phyloP scores from a whole-genome alignment of 1,139 yeast genomes.

The Taiozyma sp. region DNA sequence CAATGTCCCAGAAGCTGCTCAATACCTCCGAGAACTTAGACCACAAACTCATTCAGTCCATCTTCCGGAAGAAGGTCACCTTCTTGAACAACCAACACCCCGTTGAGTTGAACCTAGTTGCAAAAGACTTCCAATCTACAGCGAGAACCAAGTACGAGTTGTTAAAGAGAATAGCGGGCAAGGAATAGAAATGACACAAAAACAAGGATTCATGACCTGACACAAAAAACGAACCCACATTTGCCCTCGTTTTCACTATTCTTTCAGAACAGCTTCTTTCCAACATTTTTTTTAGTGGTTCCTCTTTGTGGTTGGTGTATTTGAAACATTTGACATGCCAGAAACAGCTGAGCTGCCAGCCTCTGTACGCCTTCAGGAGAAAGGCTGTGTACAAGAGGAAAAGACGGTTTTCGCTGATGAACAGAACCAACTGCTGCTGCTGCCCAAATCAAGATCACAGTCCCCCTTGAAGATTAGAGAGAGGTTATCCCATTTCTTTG shows the following conservation, averaged over 20 bases:
- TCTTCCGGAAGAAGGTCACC: conserved; percentile 1
- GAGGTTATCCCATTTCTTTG: background rate
- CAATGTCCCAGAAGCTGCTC: background rate
- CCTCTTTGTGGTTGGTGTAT: background rate
- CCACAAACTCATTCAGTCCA: conserved; percentile 5
- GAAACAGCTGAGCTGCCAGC: background rate
- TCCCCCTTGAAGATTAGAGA: background rate
- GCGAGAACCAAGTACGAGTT: background rate
- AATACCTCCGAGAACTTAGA: conserved; percentile 11
- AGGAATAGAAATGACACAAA: background rate
- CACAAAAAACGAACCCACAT: background rate
- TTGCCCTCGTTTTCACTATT: background rate
- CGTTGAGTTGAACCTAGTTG: background rate
- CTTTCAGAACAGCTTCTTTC: background rate
- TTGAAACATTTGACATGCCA: background rate
- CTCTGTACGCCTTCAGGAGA: background rate
- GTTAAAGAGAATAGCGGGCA: background rate
- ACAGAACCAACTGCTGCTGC: background rate
- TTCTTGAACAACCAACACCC: background rate
- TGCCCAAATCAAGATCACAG: background rate
- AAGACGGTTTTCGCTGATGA: background rate
- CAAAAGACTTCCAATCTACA: background rate
- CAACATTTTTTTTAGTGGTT: background rate
- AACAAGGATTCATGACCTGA: background rate
- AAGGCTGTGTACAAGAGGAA: background rate